These are phyloP conservation scores for Nicotiana attenuata DNA, from an alignment of 257 asterid genomes.

Conservation along the genomic window DNA sequence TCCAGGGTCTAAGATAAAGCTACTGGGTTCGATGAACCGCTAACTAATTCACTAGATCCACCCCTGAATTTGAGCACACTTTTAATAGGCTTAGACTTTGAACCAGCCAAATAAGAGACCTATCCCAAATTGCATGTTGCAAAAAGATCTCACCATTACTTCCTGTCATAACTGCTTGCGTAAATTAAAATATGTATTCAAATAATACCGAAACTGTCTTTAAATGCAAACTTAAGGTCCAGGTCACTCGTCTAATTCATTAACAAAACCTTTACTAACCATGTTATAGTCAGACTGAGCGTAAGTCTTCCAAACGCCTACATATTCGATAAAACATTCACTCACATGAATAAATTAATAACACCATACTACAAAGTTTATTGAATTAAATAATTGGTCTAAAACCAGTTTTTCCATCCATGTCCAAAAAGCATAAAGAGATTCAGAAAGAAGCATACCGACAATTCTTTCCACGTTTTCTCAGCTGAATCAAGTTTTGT, in stretches of 20 bases:
- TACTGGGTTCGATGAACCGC: no score
- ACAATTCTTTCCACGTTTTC: slow-evolving; percentile 89
- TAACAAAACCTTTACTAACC: neutral
- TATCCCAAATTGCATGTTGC: neutral
- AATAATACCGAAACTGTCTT: neutral
- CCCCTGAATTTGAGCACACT: neutral
- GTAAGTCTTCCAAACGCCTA: neutral
- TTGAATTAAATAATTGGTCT: neutral
- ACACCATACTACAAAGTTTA: neutral
- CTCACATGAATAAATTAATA: neutral
- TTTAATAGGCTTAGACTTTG: neutral
- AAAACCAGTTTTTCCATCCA: neutral
- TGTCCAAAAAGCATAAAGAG: neutral
- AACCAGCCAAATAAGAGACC: neutral
- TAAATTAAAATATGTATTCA: neutral
- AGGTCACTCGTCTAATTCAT: neutral
- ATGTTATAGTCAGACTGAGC: neutral
- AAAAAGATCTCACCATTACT: neutral
- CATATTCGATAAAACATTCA: neutral
- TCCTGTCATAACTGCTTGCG: neutral
- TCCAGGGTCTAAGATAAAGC: no score
- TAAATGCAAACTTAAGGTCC: neutral
- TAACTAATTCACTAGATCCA: no score
- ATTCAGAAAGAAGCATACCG: slow-evolving; percentile 46
- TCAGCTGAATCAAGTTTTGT: slow-evolving; percentile 90